These are phyloP conservation scores for Meyerozyma carpophila DNA, from an alignment of 1,139 yeast genomes.

Conservation along the genomic window DNA sequence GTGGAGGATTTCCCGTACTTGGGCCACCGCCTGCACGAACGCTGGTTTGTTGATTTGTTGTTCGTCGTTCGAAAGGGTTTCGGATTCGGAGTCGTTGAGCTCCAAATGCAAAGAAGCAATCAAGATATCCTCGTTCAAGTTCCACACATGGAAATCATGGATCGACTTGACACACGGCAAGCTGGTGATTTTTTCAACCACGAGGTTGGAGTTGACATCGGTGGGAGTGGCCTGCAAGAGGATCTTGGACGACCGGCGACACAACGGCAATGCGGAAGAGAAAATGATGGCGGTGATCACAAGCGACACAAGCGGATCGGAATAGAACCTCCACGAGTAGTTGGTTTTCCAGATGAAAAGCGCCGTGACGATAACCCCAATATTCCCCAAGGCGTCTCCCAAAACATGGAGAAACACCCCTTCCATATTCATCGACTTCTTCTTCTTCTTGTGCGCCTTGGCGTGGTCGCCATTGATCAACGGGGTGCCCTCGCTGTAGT, in stretches of 20 bases:
- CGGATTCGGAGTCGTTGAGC: constrained; percentile 34
- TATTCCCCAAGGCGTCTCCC: constrained; percentile 94
- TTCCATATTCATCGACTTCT: constrained; percentile 85
- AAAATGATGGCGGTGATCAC: constrained; percentile 84
- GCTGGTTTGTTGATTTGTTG: constrained; percentile 28
- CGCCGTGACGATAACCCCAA: constrained; percentile 90
- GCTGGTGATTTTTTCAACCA: constrained; percentile 59
- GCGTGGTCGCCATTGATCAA: constrained; percentile 16
- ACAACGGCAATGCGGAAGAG: constrained; percentile 85
- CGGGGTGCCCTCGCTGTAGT: constrained; percentile 26
- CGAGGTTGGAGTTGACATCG: constrained; percentile 67
- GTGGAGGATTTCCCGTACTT: constrained; percentile 75
- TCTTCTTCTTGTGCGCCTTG: constrained; percentile 18
- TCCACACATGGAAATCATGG: constrained; percentile 97
- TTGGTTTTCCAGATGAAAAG: constrained; percentile 91
- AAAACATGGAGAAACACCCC: constrained; percentile 93
- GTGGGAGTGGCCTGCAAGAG: constrained; percentile 91
- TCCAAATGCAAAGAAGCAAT: constrained; percentile 90
- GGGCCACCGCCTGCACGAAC: constrained; percentile 67
- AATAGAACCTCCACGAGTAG: constrained; percentile 78
- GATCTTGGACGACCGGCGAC: constrained; percentile 81
- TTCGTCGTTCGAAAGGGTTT: constrained; percentile 14
- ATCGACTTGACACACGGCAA: constrained; percentile 75
- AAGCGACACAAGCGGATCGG: constrained; percentile 83
- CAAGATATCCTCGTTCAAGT: constrained; percentile 77